phyloP scores from a whole-genome alignment of 257 asterid species.

The Lantana camara region DNA sequence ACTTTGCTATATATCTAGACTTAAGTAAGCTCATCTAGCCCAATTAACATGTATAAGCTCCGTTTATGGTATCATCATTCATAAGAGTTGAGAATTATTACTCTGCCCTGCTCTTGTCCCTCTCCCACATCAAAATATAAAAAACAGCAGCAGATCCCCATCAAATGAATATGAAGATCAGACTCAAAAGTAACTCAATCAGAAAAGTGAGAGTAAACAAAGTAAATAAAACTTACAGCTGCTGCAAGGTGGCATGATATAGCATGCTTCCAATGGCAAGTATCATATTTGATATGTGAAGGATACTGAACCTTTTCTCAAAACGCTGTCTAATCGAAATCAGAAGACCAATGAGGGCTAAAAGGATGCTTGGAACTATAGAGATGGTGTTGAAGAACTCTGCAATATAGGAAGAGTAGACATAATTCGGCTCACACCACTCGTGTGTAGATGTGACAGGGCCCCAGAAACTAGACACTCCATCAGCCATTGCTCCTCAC shows the following conservation, averaged over 20 bases:
- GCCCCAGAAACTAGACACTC: conserved; percentile 86
- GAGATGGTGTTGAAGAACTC: conserved; percentile 93
- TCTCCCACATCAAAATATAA: not conserved
- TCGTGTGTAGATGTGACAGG: conserved; percentile 93
- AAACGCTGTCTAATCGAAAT: conserved; percentile 77
- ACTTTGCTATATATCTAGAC: not conserved
- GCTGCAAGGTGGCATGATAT: conserved; percentile 89
- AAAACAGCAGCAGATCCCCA: not conserved
- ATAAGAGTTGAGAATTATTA: not conserved
- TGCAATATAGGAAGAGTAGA: conserved; percentile 82
- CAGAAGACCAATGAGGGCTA: conserved; percentile 83
- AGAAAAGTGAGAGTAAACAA: conserved; percentile 18
- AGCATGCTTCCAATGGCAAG: conserved; percentile 91
- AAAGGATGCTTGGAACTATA: conserved; percentile 71
- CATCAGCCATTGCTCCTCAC: conserved; percentile 66
- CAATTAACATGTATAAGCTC: not conserved
- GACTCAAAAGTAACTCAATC: conserved; percentile 3
- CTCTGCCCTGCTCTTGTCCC: not conserved
- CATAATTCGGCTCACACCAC: conserved; percentile 97
- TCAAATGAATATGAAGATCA: not conserved
- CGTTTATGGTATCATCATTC: not conserved
- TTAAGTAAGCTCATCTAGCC: not conserved
- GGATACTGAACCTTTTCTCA: conserved; percentile 92
- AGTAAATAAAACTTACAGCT: conserved; percentile 59
- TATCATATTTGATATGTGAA: conserved; percentile 84